Evolutionary conservation across 345 rosid genomes (phyloP).

Genomic region (Aegle marmelos): DNA sequence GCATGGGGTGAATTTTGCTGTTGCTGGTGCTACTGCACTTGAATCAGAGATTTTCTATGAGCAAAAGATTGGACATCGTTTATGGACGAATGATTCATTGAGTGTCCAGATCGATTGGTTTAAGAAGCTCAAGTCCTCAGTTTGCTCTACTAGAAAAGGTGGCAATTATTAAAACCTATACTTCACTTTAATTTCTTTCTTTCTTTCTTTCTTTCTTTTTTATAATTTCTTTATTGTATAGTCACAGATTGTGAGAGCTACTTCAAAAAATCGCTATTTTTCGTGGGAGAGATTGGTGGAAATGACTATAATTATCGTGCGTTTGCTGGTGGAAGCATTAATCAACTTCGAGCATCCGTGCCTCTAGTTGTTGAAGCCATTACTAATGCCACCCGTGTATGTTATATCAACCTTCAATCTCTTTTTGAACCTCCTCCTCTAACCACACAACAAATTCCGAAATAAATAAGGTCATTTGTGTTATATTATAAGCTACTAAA

Average conservation of each 20-base stretch:
- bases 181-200: background rate
- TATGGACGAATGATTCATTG: conserved; percentile 49
- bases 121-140: conserved; percentile 51
- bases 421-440: too few relatives aligned
- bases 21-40: conserved; percentile 67
- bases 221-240: background rate
- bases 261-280: conserved; percentile 55
- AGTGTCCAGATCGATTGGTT: conserved; percentile 61
- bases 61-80: conserved; percentile 23
- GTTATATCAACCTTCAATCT: background rate
- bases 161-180: background rate
- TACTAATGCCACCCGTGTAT: conserved; percentile 34
- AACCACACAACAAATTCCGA: too few relatives aligned
- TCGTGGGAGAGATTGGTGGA: conserved; percentile 77
- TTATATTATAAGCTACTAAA: too few relatives aligned
- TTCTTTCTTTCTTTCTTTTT: background rate
- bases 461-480: too few relatives aligned
- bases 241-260: conserved; percentile 43
- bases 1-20: conserved; percentile 59
- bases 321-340: conserved; percentile 37
- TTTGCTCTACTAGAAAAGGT: conserved; percentile 50
- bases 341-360: conserved; percentile 34
- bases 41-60: conserved; percentile 36
- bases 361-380: conserved; percentile 52
- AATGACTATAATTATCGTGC: conserved; percentile 62